phyloP scores from a whole-genome alignment of 2,329 filamentous ascomycete genomes.

The Beauveria scarabaeidicola region DNA sequence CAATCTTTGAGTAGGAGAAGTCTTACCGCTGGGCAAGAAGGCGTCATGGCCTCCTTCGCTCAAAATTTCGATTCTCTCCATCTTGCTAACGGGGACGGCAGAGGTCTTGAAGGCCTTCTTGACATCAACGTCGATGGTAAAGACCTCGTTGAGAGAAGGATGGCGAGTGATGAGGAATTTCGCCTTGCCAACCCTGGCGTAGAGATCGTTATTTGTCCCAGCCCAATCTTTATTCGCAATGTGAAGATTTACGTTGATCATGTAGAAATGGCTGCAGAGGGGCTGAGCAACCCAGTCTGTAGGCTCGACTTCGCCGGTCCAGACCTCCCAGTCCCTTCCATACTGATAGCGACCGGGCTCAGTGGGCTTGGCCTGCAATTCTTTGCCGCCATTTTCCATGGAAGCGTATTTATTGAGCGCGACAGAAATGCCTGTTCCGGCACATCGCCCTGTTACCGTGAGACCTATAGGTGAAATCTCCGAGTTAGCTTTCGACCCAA shows the following conservation, averaged over 20 bases:
- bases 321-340: background rate
- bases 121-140: slow-evolving; percentile 49
- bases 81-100: slow-evolving; percentile 79
- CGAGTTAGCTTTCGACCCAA: background rate
- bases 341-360: background rate
- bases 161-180: background rate
- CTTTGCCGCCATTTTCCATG: background rate
- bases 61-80: slow-evolving; percentile 45
- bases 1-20: no score
- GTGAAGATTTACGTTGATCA: background rate
- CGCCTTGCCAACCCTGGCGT: background rate
- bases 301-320: background rate
- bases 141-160: background rate
- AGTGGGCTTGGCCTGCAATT: background rate
- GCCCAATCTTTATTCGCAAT: background rate
- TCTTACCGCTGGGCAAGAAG: background rate
- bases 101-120: slow-evolving; percentile 79
- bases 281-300: background rate
- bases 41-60: background rate
- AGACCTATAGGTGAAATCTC: background rate
- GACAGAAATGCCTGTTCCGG: background rate
- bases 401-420: background rate
- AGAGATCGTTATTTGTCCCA: background rate
- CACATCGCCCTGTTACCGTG: background rate
- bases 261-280: background rate